Evolutionary conservation across 768 basidiomycete species (phyloP), one percentile per base, ranked within the genome.

Genomic region (Podaxis sp.): DNA sequence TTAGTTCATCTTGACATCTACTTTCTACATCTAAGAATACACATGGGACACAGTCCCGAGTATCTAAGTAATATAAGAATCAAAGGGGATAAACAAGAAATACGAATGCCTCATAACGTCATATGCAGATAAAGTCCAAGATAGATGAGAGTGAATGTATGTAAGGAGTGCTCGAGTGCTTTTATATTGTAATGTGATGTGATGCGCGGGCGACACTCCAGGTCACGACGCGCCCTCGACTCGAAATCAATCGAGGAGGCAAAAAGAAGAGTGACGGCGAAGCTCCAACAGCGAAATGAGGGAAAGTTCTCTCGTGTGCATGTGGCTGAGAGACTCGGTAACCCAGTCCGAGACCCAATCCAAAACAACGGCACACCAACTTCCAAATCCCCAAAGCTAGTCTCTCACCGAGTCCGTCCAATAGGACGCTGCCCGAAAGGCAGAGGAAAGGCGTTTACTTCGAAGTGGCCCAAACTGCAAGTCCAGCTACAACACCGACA

Each of bases 381-480:
- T 28, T 28, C 49, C 20, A 20, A 50, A 28, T 17, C 49, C 49
- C 49, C 44, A 46, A 46, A 17, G 7, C 20, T 17, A 33, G 8
- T 2, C 33, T 10, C 8, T 8, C 33, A 8, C 44, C 44, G n/a
- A 22, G n/a, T 46, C 8, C 44, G 17, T n/a, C 44, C 6, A 46
- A n/a, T 10, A 17, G 7, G 8, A 22, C 7, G 0, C 44, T 3
- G 5, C 17, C 15, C 44, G 2, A 5, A 20, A 22, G 49, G 8
- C 2, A 2, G 49, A 28, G 26, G 4, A 11, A 22, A 11, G 20
- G 26, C 15, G 8, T 50, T 24, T 17, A 50, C 49, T 50, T 50
- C 3, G 49, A 20, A 50, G 49, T 53, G 12, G 70, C 74, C 76
- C 78, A 82, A 12, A 72, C 67, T 6, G 69, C 68, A 4, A 79